A percentile compares a stretch with the other conserved stretches of the same genome.
phyloP scores from a whole-genome alignment of 1,139 yeast genomes.

The Kodamaea fungicola region DNA sequence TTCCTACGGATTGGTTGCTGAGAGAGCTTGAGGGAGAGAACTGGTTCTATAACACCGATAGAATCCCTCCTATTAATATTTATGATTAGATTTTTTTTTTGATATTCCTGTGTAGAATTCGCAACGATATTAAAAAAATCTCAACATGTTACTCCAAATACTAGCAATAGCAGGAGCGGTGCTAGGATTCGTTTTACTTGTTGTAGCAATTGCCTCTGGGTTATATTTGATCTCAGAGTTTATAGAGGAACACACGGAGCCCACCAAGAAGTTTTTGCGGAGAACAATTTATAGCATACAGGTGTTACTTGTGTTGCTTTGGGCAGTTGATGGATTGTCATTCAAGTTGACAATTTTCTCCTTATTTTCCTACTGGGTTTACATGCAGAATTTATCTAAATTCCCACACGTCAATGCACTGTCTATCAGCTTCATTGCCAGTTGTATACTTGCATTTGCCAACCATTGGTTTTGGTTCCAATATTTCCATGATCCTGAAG shows the following conservation, averaged over 20 bases:
- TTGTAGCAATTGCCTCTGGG: constrained; percentile 70
- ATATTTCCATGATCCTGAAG: constrained; percentile 68
- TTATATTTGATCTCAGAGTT: constrained; percentile 86
- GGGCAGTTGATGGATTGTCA: constrained; percentile 78
- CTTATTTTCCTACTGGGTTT: constrained; percentile 65
- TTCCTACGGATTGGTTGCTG: constrained; percentile 89
- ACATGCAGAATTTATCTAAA: constrained; percentile 68
- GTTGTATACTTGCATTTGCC: constrained; percentile 68
- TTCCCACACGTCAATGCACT: constrained; percentile 83
- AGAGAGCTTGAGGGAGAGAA: constrained; percentile 85
- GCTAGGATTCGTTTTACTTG: constrained; percentile 70
- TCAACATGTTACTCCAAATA: constrained; percentile 36
- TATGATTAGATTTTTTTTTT: constrained; percentile 53
- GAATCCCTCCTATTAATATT: constrained; percentile 92
- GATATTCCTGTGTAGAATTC: too few species aligned
- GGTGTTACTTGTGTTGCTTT: constrained; percentile 49
- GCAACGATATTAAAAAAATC: too few species aligned
- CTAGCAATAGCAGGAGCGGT: constrained; percentile 66
- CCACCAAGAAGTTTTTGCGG: constrained; percentile 68
- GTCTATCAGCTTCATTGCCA: constrained; percentile 65
- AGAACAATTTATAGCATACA: constrained; percentile 61
- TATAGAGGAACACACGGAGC: constrained; percentile 89
- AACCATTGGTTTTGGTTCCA: constrained; percentile 92
- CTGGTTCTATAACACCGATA: constrained; percentile 93
- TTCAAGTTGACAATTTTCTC: constrained; percentile 62